These are phyloP conservation scores for Tulasnella sp. DNA, from an alignment of 768 basidiomycete species.

Conservation along the genomic window DNA sequence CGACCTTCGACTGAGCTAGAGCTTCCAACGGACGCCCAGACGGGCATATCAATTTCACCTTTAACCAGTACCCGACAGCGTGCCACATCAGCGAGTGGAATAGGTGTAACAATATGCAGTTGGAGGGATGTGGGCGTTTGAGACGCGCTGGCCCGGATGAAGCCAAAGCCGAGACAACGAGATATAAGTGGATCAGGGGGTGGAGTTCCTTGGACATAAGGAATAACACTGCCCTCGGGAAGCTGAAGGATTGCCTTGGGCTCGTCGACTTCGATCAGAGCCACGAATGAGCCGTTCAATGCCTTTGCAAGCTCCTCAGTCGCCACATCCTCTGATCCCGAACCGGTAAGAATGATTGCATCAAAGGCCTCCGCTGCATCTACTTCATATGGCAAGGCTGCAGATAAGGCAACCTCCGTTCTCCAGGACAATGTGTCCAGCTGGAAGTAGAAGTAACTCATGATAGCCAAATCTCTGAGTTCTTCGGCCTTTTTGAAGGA, in stretches of 20 bases:
- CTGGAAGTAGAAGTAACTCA: constrained; percentile 77
- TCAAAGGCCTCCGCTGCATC: constrained; percentile 61
- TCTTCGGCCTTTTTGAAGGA: constrained; percentile 58
- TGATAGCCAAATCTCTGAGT: constrained; percentile 64
- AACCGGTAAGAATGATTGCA: constrained; percentile 66
- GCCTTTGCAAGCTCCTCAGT: constrained; percentile 68
- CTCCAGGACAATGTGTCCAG: constrained; percentile 61
- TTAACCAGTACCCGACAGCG: constrained; percentile 61
- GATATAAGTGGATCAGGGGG: constrained; percentile 64
- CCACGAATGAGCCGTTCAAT: constrained; percentile 81
- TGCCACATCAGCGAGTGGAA: constrained; percentile 56
- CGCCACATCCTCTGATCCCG: constrained; percentile 79
- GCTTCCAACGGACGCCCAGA: constrained; percentile 87
- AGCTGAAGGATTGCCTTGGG: constrained; percentile 11
- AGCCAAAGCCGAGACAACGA: constrained; percentile 71
- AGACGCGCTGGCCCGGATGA: constrained; percentile 62
- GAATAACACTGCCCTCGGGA: constrained; percentile 41
- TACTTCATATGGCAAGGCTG: constrained; percentile 72
- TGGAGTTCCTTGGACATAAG: constrained; percentile 61
- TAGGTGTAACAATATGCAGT: constrained; percentile 81
- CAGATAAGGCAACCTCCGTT: constrained; percentile 66
- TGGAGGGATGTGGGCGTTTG: constrained; percentile 36
- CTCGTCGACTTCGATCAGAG: constrained; percentile 59
- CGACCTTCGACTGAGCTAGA: constrained; percentile 52
- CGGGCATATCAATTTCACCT: constrained; percentile 85